Conservation (phyloP, 1,284 basidiomycete genomes). For the Rhodotorula sp. region DNA sequence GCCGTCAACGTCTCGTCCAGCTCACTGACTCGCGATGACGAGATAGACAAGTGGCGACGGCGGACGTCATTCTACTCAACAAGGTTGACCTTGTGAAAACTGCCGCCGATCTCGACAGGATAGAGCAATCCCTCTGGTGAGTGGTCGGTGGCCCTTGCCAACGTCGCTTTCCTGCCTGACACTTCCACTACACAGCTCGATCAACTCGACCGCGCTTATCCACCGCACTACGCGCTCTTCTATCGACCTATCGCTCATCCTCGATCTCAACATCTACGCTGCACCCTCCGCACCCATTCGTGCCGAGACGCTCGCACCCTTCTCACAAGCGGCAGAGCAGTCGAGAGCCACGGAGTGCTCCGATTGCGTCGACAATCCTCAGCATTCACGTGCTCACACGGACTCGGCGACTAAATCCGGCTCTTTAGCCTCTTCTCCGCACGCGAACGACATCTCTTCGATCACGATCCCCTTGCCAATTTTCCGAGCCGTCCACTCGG, state of each 20-base stretch:
- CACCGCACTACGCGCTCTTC: constrained; percentile 66
- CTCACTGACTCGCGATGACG: background rate
- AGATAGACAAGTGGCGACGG: constrained; percentile 80
- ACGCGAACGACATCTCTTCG: constrained; percentile 59
- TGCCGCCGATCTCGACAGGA: constrained; percentile 50
- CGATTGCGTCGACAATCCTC: constrained; percentile 48
- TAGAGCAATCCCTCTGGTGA: constrained; percentile 60
- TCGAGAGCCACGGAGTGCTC: background rate
- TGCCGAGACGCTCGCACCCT: constrained; percentile 18
- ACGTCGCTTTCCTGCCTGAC: too few relatives aligned
- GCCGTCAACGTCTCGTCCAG: background rate
- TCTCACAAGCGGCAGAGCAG: constrained; percentile 2
- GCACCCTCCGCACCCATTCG: constrained; percentile 48
- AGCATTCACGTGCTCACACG: constrained; percentile 49
- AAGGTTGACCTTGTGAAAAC: constrained; percentile 70
- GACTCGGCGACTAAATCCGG: constrained; percentile 29
- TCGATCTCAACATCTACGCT: constrained; percentile 75
- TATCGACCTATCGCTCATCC: constrained; percentile 66
- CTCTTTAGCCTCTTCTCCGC: constrained; percentile 13
- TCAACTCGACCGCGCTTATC: constrained; percentile 76
- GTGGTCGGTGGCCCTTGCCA: constrained; percentile 4
- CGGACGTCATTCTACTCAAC: constrained; percentile 86
- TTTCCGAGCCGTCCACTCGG: background rate
- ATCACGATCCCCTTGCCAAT: constrained; percentile 65
- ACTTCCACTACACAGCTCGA: constrained; percentile 48